Evolutionary conservation across 768 basidiomycete species (phyloP).

Genomic region (Leccinum subtestaceum): DNA sequence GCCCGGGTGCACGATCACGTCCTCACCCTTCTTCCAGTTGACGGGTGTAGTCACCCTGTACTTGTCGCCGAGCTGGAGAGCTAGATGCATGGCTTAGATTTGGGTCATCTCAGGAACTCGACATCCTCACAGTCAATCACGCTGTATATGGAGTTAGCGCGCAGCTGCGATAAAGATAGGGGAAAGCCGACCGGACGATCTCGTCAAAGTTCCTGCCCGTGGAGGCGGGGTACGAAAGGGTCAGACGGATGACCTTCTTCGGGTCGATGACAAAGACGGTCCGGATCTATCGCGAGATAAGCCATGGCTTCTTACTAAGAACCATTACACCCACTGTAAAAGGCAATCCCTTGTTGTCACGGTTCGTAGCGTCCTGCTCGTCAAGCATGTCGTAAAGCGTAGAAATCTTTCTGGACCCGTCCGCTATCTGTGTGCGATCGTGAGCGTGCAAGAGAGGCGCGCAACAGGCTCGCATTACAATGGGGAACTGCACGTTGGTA

Average conservation of each 20-base stretch:
- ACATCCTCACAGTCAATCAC: slow-evolving; percentile 69
- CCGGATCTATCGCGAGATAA: slow-evolving; percentile 57
- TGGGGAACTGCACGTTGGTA: slow-evolving; percentile 86
- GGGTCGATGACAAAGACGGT: slow-evolving; percentile 98
- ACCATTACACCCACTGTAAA: slow-evolving; percentile 62
- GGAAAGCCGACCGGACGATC: slow-evolving; percentile 49
- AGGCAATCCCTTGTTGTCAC: slow-evolving; percentile 82
- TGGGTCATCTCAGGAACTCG: slow-evolving; percentile 24
- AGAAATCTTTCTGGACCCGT: slow-evolving; percentile 81
- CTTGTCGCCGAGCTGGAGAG: slow-evolving; percentile 89
- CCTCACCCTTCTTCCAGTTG: slow-evolving; percentile 92
- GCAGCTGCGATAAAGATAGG: neutral
- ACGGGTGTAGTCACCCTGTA: slow-evolving; percentile 85
- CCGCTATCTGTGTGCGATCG: slow-evolving; percentile 67
- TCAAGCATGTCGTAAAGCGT: slow-evolving; percentile 95
- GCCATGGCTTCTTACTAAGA: neutral
- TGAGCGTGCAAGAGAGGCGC: slow-evolving; percentile 10
- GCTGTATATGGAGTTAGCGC: slow-evolving; percentile 29
- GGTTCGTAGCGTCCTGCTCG: slow-evolving; percentile 89
- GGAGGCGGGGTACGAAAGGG: slow-evolving; percentile 88
- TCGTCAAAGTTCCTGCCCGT: slow-evolving; percentile 92
- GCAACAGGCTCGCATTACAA: slow-evolving; percentile 44
- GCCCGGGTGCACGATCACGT: slow-evolving; percentile 88
- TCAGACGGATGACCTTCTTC: slow-evolving; percentile 90
- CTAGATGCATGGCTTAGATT: slow-evolving; percentile 29